Evolutionary conservation across 2,329 filamentous ascomycete genomes (phyloP).

Genomic region (Monosporascus sp.): DNA sequence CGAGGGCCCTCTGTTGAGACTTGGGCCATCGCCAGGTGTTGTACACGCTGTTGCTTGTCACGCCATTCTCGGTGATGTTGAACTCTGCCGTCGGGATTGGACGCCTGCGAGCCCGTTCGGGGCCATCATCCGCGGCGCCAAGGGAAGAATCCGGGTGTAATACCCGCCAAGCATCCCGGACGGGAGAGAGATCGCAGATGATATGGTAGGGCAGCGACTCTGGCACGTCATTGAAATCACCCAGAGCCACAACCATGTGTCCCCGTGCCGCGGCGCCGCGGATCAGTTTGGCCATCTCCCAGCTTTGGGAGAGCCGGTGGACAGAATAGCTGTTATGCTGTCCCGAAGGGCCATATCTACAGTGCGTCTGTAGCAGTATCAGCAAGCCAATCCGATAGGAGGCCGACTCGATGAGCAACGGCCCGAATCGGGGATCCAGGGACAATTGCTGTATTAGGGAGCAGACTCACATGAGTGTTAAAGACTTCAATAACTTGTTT

Average conservation of each 20-base stretch:
- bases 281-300: slow-evolving; percentile 89
- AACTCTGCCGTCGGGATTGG: slow-evolving; percentile 70
- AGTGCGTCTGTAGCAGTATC: slow-evolving; percentile 49
- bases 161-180: slow-evolving; percentile 79
- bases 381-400: not conserved
- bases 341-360: slow-evolving; percentile 75
- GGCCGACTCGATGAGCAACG: not conserved
- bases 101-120: slow-evolving; percentile 59
- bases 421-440: not conserved
- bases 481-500: slow-evolving; percentile 81
- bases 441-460: not conserved
- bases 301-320: slow-evolving; percentile 87
- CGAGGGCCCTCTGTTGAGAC: slow-evolving; percentile 60
- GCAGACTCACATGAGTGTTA: slow-evolving; percentile 68
- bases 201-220: slow-evolving; percentile 77
- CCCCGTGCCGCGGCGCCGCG: slow-evolving; percentile 73
- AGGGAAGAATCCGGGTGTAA: slow-evolving; percentile 79
- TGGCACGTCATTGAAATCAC: slow-evolving; percentile 97
- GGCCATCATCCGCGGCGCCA: slow-evolving; percentile 62
- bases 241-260: slow-evolving; percentile 77
- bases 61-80: slow-evolving; percentile 76
- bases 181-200: slow-evolving; percentile 70
- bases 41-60: slow-evolving; percentile 76
- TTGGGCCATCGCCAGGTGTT: slow-evolving; percentile 94
- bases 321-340: slow-evolving; percentile 76